These are phyloP conservation scores for Pleurotus tuoliensis DNA, from an alignment of 768 basidiomycete genomes.

Conservation along the genomic window DNA sequence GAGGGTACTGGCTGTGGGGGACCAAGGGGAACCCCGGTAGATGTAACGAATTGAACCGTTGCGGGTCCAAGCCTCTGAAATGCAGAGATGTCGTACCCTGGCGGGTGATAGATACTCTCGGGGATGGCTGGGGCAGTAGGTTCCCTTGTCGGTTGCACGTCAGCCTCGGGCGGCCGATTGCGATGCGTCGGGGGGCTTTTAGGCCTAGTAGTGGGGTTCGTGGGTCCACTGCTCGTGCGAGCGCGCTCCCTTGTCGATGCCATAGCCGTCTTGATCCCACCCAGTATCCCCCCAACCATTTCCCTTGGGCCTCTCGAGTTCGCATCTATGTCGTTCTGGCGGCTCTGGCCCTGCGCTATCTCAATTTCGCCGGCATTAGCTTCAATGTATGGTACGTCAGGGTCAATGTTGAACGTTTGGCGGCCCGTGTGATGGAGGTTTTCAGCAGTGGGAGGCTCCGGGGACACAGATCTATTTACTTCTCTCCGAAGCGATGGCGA, in stretches of 20 bases:
- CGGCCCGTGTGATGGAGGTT: neutral
- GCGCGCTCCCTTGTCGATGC: neutral
- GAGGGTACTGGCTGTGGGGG: neutral
- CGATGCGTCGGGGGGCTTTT: neutral
- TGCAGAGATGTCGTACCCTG: neutral
- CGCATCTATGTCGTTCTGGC: neutral
- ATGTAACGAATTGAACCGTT: constrained; percentile 3
- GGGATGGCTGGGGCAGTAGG: neutral
- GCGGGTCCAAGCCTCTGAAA: neutral
- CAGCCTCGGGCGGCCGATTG: no score
- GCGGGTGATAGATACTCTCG: neutral
- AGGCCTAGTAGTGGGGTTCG: neutral
- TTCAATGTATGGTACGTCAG: neutral
- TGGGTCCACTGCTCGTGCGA: neutral
- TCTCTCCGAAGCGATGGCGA: neutral
- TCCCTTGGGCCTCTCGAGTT: constrained; percentile 1
- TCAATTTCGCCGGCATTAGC: neutral
- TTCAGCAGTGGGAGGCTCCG: neutral
- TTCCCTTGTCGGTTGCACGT: no score
- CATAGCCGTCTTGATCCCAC: neutral
- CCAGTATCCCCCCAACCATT: constrained; percentile 12
- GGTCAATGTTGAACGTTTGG: constrained; percentile 4
- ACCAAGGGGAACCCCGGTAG: constrained; percentile 1
- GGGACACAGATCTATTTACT: neutral
- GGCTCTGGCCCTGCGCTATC: neutral